Conservation (phyloP, 805 yeast species). For the Candida lessepsii region DNA sequence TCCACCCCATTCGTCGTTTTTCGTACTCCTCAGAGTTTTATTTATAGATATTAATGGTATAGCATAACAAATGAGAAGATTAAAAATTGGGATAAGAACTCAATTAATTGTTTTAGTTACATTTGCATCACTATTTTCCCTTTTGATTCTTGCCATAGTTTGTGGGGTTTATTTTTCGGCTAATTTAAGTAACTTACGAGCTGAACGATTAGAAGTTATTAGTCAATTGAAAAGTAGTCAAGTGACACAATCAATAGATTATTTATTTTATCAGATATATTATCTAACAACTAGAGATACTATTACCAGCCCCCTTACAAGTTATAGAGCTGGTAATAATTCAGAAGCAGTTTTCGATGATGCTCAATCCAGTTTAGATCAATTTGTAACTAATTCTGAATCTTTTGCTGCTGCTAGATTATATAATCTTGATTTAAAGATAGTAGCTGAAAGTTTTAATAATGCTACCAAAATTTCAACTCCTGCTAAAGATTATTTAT, state of each 20-base stretch:
- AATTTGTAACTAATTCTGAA: constrained; percentile 63
- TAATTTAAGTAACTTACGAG: constrained; percentile 59
- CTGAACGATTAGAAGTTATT: constrained; percentile 71
- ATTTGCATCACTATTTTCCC: constrained; percentile 64
- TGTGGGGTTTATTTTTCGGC: constrained; percentile 69
- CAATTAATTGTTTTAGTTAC: constrained; percentile 73
- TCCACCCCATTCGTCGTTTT: neutral
- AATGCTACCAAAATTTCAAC: constrained; percentile 24
- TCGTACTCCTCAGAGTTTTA: neutral
- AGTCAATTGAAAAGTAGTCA: constrained; percentile 82
- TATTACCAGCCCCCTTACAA: constrained; percentile 57
- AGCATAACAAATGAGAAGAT: constrained; percentile 27
- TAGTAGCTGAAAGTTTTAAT: constrained; percentile 42
- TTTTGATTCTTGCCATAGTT: constrained; percentile 70
- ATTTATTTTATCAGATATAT: constrained; percentile 64
- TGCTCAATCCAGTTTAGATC: constrained; percentile 49
- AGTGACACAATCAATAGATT: constrained; percentile 63
- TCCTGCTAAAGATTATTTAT: constrained; percentile 36
- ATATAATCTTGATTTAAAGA: constrained; percentile 57
- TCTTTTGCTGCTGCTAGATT: constrained; percentile 62
- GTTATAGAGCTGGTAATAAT: constrained; percentile 71
- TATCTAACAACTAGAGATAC: constrained; percentile 63
- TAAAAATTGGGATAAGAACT: constrained; percentile 66
- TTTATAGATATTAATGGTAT: neutral
- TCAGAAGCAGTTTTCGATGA: constrained; percentile 42